Evolutionary conservation across 441 rosid genomes (phyloP), one percentile per base, ranked within the genome.

Genomic region (Rhodomyrtus psidioides): DNA sequence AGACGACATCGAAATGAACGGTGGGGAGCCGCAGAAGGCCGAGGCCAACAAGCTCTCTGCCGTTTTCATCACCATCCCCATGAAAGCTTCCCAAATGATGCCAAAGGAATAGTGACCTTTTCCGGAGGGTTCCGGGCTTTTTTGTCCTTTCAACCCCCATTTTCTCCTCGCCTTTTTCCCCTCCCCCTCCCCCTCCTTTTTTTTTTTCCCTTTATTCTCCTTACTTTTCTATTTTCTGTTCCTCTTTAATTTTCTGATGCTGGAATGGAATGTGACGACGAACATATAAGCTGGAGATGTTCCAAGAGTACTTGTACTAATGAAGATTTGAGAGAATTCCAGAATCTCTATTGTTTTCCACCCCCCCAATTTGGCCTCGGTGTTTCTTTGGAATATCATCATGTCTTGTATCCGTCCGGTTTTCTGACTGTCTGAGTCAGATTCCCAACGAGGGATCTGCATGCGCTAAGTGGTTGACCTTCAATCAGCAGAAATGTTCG

Each of bases 91-190:
- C 57, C 83, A 59, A 83, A 62, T 56, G 86, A 79, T 83, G 85
- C 55, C 83, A 26, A 76, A 76, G 83, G 83, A 83, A 49, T 83
- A 76, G 24, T 9, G 42, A 53, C 83, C 56, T 54, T 53, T 10
- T 58, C 17, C 54, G 74, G 58, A 17, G 53, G 39, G 51, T 49
- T 70, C 28, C 15, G 70, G 88, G 75, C 60, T 30, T 86, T 86
- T 86, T 86, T 42, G 88, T 86, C 83, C 81, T 86, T 76, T 75
- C 86, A 10, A n/a, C 55, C 60, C 51, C 82, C 54, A 83, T 83
- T 82, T 59, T 62, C 81, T 81, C 82, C 28, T 49, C 23, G 6
- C 2, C 39, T 24, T 65, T n/a, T 55, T 58, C 39, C n/a, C 56
- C 28, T 58, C 39, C n/a, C 56, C 28, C 57, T 34, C 34, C 34